Percentiles rank a stretch among this genome's conserved stretches.
Evolutionary conservation across 2,329 filamentous ascomycete genomes (phyloP).

Genomic region (Botryotinia globosa): DNA sequence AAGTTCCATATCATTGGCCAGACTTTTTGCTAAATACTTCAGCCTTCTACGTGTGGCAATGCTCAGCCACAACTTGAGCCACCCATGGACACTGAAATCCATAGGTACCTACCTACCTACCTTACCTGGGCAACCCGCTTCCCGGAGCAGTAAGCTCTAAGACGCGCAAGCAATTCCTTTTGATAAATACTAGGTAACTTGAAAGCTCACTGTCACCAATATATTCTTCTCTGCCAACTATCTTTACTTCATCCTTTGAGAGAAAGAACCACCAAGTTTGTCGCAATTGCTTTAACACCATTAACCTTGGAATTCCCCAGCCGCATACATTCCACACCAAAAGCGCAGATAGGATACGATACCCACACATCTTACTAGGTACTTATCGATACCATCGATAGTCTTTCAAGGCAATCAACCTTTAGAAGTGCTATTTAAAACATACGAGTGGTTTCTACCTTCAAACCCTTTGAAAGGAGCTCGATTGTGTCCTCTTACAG

Average conservation of each 20-base stretch:
- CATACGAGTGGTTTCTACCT: background rate
- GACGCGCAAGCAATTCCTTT: constrained; percentile 8
- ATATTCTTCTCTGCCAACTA: no score
- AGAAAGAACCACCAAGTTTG: background rate
- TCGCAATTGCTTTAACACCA: background rate
- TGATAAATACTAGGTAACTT: background rate
- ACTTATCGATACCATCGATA: constrained; percentile 15
- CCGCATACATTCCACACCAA: background rate
- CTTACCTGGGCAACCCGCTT: no score
- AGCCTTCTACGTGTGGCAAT: background rate
- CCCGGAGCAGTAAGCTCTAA: background rate
- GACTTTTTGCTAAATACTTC: background rate
- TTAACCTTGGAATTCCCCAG: background rate
- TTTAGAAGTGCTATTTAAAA: background rate
- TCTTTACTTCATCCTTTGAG: background rate
- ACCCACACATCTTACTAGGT: background rate
- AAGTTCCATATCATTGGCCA: background rate
- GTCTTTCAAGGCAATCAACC: background rate
- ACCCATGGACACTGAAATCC: no score
- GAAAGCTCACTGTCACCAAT: background rate
- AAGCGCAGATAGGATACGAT: background rate
- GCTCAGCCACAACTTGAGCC: background rate
- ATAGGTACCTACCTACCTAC: no score
- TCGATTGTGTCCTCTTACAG: background rate
- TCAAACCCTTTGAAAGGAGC: background rate